A percentile compares a stretch with the other conserved stretches of the same genome.
phyloP scores from a whole-genome alignment of 768 basidiomycete genomes.

The Gloeostereum incarnatum region DNA sequence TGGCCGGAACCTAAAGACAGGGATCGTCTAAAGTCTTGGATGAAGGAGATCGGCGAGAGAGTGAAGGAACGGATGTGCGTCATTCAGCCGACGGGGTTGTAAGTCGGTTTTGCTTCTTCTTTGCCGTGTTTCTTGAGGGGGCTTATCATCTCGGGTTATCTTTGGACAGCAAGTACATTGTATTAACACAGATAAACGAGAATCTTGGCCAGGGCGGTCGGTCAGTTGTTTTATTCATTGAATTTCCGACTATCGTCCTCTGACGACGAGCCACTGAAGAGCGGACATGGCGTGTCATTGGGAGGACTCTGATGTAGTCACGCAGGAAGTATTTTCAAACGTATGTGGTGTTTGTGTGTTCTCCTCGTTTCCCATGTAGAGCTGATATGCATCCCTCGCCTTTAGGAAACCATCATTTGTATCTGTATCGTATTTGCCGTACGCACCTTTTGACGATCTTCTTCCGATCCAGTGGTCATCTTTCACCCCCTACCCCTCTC shows the following conservation, averaged over 20 bases:
- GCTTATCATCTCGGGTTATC: slow-evolving; percentile 9
- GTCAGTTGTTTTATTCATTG: slow-evolving; percentile 29
- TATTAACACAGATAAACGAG: slow-evolving; percentile 78
- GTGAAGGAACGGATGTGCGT: slow-evolving; percentile 83
- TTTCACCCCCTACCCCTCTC: slow-evolving; percentile 5
- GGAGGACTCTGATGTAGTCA: slow-evolving; percentile 76
- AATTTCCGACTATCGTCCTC: background rate
- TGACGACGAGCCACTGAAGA: slow-evolving; percentile 33
- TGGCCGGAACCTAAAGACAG: slow-evolving; percentile 68
- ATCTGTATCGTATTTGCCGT: slow-evolving; percentile 56
- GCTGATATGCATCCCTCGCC: slow-evolving; percentile 10
- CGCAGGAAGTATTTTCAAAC: slow-evolving; percentile 73
- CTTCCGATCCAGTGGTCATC: background rate
- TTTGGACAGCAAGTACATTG: slow-evolving; percentile 68
- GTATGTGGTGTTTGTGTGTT: slow-evolving; percentile 31
- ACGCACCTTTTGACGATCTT: slow-evolving; percentile 28
- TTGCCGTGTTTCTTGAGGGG: slow-evolving; percentile 5
- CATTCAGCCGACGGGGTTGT: slow-evolving; percentile 78
- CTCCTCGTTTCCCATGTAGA: slow-evolving; percentile 5
- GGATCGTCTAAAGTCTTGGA: slow-evolving; percentile 65
- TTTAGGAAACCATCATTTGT: slow-evolving; percentile 71
- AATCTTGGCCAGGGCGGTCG: slow-evolving; percentile 80
- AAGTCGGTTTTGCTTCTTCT: slow-evolving; percentile 24
- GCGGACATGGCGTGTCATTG: slow-evolving; percentile 81
- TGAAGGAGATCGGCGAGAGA: slow-evolving; percentile 77